phyloP scores from a whole-genome alignment of 306 rosid species.

The Citrullus amarus region DNA sequence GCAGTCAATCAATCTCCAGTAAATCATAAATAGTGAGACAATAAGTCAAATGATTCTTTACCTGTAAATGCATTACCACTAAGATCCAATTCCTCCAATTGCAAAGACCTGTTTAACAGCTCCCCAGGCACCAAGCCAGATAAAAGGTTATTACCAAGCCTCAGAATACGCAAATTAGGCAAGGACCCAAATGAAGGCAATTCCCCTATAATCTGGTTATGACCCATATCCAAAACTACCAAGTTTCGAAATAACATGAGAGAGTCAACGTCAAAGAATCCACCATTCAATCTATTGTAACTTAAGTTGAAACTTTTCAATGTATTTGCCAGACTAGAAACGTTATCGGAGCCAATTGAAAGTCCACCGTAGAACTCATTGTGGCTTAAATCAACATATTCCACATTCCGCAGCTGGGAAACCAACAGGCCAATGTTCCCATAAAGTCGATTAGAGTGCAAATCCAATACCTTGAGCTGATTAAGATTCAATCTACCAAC shows the following conservation, averaged over 20 bases:
- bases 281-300: constrained; percentile 42
- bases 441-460: constrained; percentile 54
- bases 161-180: constrained; percentile 43
- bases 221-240: constrained; percentile 59
- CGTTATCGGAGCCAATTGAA: constrained; percentile 23
- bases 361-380: constrained; percentile 63
- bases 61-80: constrained; percentile 79
- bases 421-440: constrained; percentile 46
- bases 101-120: constrained; percentile 41
- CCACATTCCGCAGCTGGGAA: constrained; percentile 47
- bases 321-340: constrained; percentile 63
- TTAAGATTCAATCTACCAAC: constrained; percentile 50
- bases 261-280: constrained; percentile 39
- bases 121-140: constrained; percentile 54
- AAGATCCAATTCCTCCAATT: constrained; percentile 68
- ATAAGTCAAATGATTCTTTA: constrained; percentile 16
- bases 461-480: constrained; percentile 72
- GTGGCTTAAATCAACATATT: constrained; percentile 58
- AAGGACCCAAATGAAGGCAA: constrained; percentile 55
- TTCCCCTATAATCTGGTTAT: constrained; percentile 54
- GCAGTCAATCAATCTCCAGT: background rate
- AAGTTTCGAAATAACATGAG: constrained; percentile 47
- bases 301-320: constrained; percentile 48
- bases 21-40: background rate
- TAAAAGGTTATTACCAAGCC: constrained; percentile 43